Conservation (phyloP, 2,329 filamentous ascomycete genomes). For the Pestalotiopsis sp. region DNA sequence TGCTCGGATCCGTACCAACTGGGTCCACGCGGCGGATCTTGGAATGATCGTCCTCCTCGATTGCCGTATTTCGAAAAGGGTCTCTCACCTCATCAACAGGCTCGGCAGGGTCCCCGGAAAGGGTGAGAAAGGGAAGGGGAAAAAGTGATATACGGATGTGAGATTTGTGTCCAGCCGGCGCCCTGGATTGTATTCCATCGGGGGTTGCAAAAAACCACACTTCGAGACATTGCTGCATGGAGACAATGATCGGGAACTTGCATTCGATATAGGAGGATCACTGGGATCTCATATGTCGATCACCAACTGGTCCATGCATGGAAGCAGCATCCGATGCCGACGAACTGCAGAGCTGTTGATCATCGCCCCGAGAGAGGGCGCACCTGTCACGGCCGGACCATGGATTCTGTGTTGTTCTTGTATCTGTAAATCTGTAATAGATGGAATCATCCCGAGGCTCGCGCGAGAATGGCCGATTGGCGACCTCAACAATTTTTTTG, state of each 20-base stretch:
- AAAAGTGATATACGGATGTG: neutral
- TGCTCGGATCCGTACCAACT: neutral
- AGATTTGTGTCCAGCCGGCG: neutral
- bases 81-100: no score
- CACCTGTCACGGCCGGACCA: no score
- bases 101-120: no score
- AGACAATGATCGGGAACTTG: neutral
- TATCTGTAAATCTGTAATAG: neutral
- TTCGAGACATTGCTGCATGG: neutral
- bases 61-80: neutral
- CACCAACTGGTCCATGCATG: neutral
- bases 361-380: no score
- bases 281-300: neutral
- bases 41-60: neutral
- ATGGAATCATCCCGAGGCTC: no score
- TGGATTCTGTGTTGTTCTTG: neutral
- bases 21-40: neutral
- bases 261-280: neutral
- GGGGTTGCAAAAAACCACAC: neutral
- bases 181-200: neutral
- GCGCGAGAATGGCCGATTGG: neutral
- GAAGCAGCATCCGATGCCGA: neutral
- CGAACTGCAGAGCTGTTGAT: no score
- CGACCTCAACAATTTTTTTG: neutral
- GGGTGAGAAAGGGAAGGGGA: no score